Conservation (phyloP, 164 flowering plant genomes). For the Annona cherimola region DNA sequence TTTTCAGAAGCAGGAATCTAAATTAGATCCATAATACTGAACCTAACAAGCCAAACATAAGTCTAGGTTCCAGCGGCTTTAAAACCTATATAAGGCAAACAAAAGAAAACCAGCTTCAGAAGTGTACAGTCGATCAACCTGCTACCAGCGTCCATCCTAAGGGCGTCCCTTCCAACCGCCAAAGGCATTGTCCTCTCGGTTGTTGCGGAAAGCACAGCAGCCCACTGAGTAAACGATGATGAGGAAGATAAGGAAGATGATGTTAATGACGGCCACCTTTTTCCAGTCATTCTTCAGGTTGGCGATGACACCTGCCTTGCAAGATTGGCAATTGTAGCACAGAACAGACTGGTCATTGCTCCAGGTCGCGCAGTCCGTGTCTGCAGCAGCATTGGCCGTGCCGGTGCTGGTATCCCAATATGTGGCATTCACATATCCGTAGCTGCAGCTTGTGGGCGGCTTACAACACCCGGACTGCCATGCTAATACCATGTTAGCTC, state of each 20-base stretch:
- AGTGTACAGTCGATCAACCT: too few species aligned
- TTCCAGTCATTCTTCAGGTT: constrained; percentile 47
- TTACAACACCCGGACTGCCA: constrained; percentile 69
- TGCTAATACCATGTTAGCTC: neutral
- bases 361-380: constrained; percentile 39
- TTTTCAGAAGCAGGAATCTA: too few species aligned
- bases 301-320: constrained; percentile 51
- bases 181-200: constrained; percentile 31
- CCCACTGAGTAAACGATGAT: constrained; percentile 45
- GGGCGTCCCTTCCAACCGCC: constrained; percentile 21
- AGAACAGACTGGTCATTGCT: constrained; percentile 21
- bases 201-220: constrained; percentile 57
- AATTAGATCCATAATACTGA: too few species aligned
- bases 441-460: constrained; percentile 43
- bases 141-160: neutral
- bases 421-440: constrained; percentile 32
- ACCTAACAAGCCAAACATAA: too few species aligned
- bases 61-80: too few species aligned
- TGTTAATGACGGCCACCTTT: constrained; percentile 42
- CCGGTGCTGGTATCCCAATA: constrained; percentile 22
- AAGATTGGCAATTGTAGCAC: constrained; percentile 45
- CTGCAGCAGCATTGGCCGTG: neutral
- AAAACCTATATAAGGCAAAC: too few species aligned
- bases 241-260: constrained; percentile 38
- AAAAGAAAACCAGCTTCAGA: too few species aligned